Conservation (phyloP, 2,329 filamentous ascomycete species). For the Exophiala sideris region DNA sequence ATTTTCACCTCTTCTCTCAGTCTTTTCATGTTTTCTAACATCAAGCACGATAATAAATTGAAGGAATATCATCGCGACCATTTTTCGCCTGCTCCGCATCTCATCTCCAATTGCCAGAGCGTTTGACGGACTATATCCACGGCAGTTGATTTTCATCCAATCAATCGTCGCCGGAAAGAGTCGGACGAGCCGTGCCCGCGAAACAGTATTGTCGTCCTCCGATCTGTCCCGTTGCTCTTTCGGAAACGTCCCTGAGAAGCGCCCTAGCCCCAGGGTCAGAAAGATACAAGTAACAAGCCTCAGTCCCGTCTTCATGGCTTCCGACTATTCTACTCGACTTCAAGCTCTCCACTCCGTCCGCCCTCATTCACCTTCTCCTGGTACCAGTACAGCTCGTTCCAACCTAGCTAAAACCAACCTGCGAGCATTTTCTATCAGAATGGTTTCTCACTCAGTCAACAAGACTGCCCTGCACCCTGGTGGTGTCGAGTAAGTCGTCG, state of each 20-base stretch:
- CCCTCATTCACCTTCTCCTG: conserved; percentile 27
- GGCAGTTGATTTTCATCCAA: conserved; percentile 16
- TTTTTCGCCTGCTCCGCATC: conserved; percentile 25
- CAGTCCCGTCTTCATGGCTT: conserved; percentile 18
- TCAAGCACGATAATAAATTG: conserved; percentile 16
- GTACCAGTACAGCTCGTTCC: conserved; percentile 24
- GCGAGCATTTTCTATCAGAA: conserved; percentile 29
- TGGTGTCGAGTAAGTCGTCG: conserved; percentile 74
- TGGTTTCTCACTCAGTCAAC: conserved; percentile 66
- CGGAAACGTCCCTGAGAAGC: conserved; percentile 20
- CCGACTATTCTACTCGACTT: conserved; percentile 25
- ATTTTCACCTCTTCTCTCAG: background rate
- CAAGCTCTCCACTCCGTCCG: conserved; percentile 23
- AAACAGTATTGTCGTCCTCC: conserved; percentile 14
- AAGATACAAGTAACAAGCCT: conserved; percentile 22
- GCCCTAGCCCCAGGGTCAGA: conserved; percentile 20
- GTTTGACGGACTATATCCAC: conserved; percentile 10
- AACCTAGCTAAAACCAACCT: conserved; percentile 27
- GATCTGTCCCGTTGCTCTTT: conserved; percentile 21
- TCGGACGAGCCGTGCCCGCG: conserved; percentile 14
- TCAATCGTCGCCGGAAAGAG: conserved; percentile 19
- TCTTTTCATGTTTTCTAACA: background rate
- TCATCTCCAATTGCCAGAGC: conserved; percentile 22
- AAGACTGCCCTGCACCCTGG: conserved; percentile 87
- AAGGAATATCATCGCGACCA: conserved; percentile 9